Conservation (phyloP, 1,284 basidiomycete species). For the Heterobasidion parviporum region DNA sequence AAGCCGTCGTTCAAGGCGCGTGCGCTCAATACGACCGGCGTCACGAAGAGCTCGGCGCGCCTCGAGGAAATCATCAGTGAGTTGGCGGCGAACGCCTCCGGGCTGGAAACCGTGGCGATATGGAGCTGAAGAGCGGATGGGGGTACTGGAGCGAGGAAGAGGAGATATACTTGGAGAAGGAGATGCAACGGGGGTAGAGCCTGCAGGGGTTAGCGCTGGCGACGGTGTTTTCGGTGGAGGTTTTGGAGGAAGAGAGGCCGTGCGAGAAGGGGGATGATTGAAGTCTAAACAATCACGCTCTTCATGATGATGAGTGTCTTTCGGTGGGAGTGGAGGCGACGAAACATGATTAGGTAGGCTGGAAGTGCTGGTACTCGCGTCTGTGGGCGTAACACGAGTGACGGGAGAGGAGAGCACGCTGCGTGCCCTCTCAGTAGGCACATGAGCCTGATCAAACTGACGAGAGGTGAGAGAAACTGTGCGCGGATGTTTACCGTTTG, state of each 20-base stretch:
- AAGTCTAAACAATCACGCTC: slow-evolving; percentile 9
- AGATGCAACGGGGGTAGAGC: slow-evolving; percentile 9
- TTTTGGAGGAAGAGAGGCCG: background rate
- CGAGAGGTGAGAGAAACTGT: slow-evolving; percentile 13
- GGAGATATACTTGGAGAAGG: slow-evolving; percentile 5
- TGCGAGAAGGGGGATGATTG: slow-evolving; percentile 2
- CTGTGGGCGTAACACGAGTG: background rate
- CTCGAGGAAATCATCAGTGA: slow-evolving; percentile 74
- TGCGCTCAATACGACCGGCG: slow-evolving; percentile 66
- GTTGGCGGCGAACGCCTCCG: slow-evolving; percentile 58
- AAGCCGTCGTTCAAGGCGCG: slow-evolving; percentile 72
- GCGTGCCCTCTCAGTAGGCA: slow-evolving; percentile 4
- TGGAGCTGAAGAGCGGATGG: slow-evolving; percentile 35
- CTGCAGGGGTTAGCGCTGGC: slow-evolving; percentile 4
- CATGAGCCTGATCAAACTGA: slow-evolving; percentile 11
- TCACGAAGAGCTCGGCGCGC: slow-evolving; percentile 47
- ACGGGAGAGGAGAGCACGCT: slow-evolving; percentile 5
- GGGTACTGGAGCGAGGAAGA: slow-evolving; percentile 6
- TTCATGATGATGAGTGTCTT: slow-evolving; percentile 14
- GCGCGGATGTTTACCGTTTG: slow-evolving; percentile 18
- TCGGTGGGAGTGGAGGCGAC: slow-evolving; percentile 6
- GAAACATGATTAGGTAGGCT: background rate
- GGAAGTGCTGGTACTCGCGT: background rate
- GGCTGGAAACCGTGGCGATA: slow-evolving; percentile 83
- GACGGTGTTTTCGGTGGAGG: slow-evolving; percentile 2